A percentile compares a stretch with the other conserved stretches of the same genome.
Evolutionary conservation across 179 eudicot species (phyloP).

Genomic region (Beta lomatogona): DNA sequence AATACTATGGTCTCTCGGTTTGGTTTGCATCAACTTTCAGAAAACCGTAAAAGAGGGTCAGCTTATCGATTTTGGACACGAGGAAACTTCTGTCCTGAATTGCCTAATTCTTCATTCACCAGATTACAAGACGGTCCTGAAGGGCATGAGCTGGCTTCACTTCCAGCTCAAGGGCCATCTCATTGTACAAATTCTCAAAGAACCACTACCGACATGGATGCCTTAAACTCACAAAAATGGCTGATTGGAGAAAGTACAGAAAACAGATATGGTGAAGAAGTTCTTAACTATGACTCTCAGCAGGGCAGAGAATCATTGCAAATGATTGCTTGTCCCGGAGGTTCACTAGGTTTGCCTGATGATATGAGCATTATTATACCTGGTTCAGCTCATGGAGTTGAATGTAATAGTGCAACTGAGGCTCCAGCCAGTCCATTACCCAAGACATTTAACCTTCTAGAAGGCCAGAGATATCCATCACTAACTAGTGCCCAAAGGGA

Average conservation of each 20-base stretch:
- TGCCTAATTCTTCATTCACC: conserved; percentile 36
- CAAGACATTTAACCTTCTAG: conserved; percentile 47
- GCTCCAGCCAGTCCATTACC: conserved; percentile 37
- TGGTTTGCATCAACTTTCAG: conserved; percentile 74
- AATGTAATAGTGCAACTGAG: conserved; percentile 38
- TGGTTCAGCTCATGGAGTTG: conserved; percentile 31
- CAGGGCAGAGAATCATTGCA: conserved; percentile 33
- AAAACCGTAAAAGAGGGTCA: conserved; percentile 62
- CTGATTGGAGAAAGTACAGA: conserved; percentile 26
- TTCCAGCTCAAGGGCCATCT: conserved; percentile 31
- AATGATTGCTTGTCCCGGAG: conserved; percentile 35
- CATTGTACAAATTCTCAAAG: conserved; percentile 30
- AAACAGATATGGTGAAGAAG: conserved; percentile 38
- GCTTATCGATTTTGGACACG: conserved; percentile 84
- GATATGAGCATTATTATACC: conserved; percentile 31
- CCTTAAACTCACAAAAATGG: conserved; percentile 36
- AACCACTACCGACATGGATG: conserved; percentile 33
- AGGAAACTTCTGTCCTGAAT: conserved; percentile 54
- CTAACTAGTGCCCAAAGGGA: conserved; percentile 76
- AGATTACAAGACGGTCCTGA: conserved; percentile 36
- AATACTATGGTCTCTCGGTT: conserved; percentile 59
- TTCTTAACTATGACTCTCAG: conserved; percentile 32
- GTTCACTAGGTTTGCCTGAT: conserved; percentile 24
- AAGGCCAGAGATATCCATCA: conserved; percentile 71
- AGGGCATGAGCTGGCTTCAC: conserved; percentile 36